Percentiles rank a stretch among this genome's conserved stretches.
Evolutionary conservation across 352 stramenopile genomes (phyloP).

Genomic region (Phytopythium boreale): DNA sequence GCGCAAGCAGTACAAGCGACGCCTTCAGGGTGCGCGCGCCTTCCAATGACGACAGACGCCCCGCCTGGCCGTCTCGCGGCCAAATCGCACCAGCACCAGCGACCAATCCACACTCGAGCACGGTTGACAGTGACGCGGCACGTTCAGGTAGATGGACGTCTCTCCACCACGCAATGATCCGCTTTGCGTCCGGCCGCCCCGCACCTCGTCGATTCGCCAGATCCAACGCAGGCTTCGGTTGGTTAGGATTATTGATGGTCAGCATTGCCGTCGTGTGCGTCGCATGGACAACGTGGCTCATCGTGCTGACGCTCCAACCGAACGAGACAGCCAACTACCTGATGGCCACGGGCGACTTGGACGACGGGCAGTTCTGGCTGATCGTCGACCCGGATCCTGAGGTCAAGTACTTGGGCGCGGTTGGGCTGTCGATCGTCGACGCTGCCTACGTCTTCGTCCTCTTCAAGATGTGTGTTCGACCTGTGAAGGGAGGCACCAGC

Average conservation of each 20-base stretch:
- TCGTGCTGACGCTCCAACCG: conserved; percentile 34
- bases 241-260: conserved; percentile 23
- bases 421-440: conserved; percentile 19
- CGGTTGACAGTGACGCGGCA: no score
- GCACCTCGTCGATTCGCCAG: neutral
- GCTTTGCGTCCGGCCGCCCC: neutral
- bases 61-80: neutral
- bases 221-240: conserved; percentile 21
- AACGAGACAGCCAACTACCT: conserved; percentile 43
- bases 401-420: conserved; percentile 12
- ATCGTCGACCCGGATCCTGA: conserved; percentile 16
- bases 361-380: conserved; percentile 51
- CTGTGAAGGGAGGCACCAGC: neutral
- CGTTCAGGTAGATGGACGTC: no score
- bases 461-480: conserved; percentile 18
- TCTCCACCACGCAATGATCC: neutral
- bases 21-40: no score
- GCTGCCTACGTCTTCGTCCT: conserved; percentile 22
- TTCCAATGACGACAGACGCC: neutral
- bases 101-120: neutral
- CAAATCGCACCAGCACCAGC: neutral
- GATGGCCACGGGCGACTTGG: conserved; percentile 45
- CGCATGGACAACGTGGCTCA: conserved; percentile 31
- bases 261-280: conserved; percentile 17
- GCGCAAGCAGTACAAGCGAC: neutral